Evolutionary conservation across 495 filamentous ascomycete species (phyloP).

Genomic region (Penicillium argentinense): DNA sequence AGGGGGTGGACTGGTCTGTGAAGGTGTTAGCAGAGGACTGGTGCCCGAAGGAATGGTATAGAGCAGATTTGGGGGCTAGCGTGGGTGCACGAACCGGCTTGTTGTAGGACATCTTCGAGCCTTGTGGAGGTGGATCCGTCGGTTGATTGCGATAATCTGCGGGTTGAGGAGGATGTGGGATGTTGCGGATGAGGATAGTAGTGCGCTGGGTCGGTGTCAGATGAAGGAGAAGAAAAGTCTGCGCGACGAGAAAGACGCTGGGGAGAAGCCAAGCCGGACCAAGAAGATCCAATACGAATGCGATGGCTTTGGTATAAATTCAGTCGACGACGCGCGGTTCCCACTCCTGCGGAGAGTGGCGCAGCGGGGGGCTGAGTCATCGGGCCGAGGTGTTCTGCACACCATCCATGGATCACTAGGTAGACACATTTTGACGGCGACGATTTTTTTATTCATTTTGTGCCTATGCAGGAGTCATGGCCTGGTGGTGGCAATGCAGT

Average conservation of each 20-base stretch:
- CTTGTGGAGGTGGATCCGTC: slow-evolving; percentile 5
- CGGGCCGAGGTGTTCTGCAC: no score
- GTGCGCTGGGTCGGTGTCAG: not conserved
- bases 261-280: not conserved
- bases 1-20: slow-evolving; percentile 40
- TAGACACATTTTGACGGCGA: no score
- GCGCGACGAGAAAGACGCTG: not conserved
- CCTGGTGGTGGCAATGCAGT: no score
- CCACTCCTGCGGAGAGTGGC: slow-evolving; percentile 15
- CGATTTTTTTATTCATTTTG: no score
- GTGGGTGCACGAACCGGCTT: slow-evolving; percentile 30
- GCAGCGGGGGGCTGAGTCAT: no score
- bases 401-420: no score
- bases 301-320: slow-evolving; percentile 3
- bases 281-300: not conserved
- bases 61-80: not conserved
- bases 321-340: slow-evolving; percentile 17
- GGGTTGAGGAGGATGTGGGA: not conserved
- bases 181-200: no score
- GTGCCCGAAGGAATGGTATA: not conserved
- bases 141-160: slow-evolving; percentile 1
- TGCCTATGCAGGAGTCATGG: no score
- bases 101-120: slow-evolving; percentile 32
- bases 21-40: slow-evolving; percentile 9
- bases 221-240: not conserved